phyloP scores from a whole-genome alignment of 768 basidiomycete species.

The Boletus rubroflammeus region DNA sequence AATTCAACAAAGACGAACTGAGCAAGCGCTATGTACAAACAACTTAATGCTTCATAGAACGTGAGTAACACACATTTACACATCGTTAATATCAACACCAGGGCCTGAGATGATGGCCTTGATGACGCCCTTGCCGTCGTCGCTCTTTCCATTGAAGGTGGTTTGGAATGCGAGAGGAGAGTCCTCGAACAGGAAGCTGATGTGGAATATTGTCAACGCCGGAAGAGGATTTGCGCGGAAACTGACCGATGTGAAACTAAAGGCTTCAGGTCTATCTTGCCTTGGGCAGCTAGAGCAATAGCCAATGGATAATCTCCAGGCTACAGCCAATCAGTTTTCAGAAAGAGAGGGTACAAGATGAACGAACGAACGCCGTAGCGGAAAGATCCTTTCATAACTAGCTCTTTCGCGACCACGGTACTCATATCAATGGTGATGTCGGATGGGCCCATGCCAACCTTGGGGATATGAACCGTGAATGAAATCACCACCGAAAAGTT shows the following conservation, averaged over 20 bases:
- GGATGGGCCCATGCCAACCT: constrained; percentile 86
- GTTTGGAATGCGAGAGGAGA: constrained; percentile 79
- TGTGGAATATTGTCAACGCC: not conserved
- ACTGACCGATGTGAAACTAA: constrained; percentile 82
- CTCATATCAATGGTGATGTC: constrained; percentile 74
- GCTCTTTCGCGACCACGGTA: constrained; percentile 69
- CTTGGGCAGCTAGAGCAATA: constrained; percentile 77
- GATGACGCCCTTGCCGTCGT: constrained; percentile 84
- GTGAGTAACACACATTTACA: constrained; percentile 22
- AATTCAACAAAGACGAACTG: not conserved
- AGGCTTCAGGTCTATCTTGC: constrained; percentile 82
- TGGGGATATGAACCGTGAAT: constrained; percentile 5
- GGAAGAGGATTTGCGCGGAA: not conserved
- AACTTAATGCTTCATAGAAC: not conserved
- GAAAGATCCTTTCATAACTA: constrained; percentile 88
- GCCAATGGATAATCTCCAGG: constrained; percentile 84
- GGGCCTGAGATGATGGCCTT: constrained; percentile 89
- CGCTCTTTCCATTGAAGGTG: constrained; percentile 74
- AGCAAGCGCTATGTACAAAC: not conserved
- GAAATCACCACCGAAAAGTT: not conserved
- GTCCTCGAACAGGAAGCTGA: constrained; percentile 70
- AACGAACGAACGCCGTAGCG: constrained; percentile 64
- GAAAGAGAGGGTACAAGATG: not conserved
- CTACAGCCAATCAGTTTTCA: constrained; percentile 32
- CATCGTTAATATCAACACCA: constrained; percentile 46